Evolutionary conservation across 169 alveolate species (phyloP).

Genomic region (Blepharisma undulans): DNA sequence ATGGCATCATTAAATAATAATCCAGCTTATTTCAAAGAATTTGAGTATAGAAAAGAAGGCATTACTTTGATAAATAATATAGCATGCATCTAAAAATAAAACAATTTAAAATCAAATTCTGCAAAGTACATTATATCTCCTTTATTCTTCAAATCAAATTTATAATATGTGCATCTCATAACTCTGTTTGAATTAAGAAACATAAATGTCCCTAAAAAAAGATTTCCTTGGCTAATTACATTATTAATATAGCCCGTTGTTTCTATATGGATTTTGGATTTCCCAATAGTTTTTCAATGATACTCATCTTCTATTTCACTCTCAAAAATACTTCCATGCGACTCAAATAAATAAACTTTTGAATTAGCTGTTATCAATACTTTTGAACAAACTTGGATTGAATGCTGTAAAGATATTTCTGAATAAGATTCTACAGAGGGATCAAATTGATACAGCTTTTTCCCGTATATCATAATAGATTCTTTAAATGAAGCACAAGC

Average conservation of each 20-base stretch:
- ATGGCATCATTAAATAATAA: no score
- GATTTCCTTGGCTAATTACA: not conserved
- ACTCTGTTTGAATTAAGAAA: not conserved
- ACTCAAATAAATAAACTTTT: not conserved
- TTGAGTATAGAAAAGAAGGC: not conserved
- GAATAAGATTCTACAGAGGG: not conserved
- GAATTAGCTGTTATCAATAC: not conserved
- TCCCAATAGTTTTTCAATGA: not conserved
- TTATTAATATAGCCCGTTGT: not conserved
- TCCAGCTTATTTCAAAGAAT: not conserved
- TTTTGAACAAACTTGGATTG: not conserved
- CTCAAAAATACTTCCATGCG: not conserved
- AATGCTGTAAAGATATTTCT: not conserved
- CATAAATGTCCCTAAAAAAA: not conserved
- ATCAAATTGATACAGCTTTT: not conserved
- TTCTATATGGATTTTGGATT: not conserved
- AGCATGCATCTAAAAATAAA: not conserved
- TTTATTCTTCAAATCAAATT: not conserved
- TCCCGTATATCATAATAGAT: not conserved
- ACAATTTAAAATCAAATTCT: not conserved
- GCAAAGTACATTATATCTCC: not conserved
- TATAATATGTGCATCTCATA: not conserved
- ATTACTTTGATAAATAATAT: no score
- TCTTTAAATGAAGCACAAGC: not conserved
- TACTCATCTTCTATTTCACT: not conserved